phyloP scores from a whole-genome alignment of 2,329 filamentous ascomycete genomes.

The Thermothelomyces thermophilus region DNA sequence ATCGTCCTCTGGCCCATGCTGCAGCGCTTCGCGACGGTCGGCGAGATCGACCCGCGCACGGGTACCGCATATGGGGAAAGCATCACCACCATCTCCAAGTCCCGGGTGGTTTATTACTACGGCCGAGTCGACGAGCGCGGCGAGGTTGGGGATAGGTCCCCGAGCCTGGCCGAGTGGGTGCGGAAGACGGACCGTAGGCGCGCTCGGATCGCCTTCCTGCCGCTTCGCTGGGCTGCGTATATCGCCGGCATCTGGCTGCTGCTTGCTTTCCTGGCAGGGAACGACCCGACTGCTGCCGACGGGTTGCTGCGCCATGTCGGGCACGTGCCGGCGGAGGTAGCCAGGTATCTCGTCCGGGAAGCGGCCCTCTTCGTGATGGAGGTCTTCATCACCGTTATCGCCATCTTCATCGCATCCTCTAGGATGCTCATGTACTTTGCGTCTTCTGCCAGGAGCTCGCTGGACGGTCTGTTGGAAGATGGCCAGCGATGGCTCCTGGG shows the following conservation, averaged over 20 bases:
- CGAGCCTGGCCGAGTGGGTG: conserved; percentile 20
- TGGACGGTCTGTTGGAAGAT: neutral
- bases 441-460: neutral
- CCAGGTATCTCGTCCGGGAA: neutral
- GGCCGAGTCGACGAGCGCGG: conserved; percentile 18
- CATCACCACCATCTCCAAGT: conserved; percentile 23
- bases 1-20: conserved; percentile 29
- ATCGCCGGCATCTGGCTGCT: neutral
- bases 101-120: conserved; percentile 28
- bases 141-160: conserved; percentile 14
- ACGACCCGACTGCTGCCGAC: neutral
- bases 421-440: neutral
- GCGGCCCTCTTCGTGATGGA: conserved; percentile 4
- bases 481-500: neutral
- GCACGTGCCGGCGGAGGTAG: neutral
- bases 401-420: neutral
- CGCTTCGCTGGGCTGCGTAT: neutral
- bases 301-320: neutral
- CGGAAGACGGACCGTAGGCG: neutral
- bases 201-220: neutral
- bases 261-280: neutral
- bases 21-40: conserved; percentile 25
- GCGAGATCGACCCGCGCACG: conserved; percentile 4
- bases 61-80: conserved; percentile 17
- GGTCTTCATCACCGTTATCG: neutral